A percentile compares a stretch with the other conserved stretches of the same genome.
These are phyloP conservation scores for Micractinium sp. DNA, from an alignment of 139 green algal genomes.

Conservation along the genomic window DNA sequence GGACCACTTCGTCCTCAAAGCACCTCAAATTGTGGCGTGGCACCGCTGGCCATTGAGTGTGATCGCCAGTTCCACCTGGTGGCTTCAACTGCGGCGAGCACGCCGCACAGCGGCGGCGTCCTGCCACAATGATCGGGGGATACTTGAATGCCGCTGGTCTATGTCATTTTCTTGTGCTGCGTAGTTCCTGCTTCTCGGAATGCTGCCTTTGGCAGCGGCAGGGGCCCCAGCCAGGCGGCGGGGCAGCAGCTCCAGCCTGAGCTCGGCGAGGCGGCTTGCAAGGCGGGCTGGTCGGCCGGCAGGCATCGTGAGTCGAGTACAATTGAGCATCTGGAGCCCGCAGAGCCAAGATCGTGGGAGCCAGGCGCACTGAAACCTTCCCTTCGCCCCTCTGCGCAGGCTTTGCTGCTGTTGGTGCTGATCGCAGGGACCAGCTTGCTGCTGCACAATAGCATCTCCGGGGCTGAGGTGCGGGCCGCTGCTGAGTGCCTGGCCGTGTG, in stretches of 20 bases:
- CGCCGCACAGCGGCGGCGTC: no score
- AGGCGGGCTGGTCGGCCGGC: background rate
- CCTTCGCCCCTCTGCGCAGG: background rate
- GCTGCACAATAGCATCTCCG: background rate
- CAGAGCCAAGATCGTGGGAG: background rate
- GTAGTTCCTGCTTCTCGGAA: no score
- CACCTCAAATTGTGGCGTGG: no score
- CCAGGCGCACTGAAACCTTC: no score
- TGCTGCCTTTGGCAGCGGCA: no score
- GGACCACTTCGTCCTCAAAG: no score
- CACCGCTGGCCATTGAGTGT: no score
- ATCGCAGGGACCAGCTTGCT: conserved; percentile 5
- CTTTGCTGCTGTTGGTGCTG: background rate
- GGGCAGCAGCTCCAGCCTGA: background rate
- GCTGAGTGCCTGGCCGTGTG: background rate
- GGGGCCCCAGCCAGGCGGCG: background rate
- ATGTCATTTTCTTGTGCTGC: no score
- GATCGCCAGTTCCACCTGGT: no score
- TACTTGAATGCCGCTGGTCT: no score
- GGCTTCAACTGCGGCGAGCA: no score
- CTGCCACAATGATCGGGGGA: no score
- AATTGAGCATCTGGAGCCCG: background rate
- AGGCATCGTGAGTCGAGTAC: background rate
- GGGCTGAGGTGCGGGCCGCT: background rate
- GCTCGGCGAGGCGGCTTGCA: background rate